Evolutionary conservation across 176 grass and related monocot genomes (phyloP), one percentile per base, ranked within the genome.

Genomic region (Musa schizocarpa): DNA sequence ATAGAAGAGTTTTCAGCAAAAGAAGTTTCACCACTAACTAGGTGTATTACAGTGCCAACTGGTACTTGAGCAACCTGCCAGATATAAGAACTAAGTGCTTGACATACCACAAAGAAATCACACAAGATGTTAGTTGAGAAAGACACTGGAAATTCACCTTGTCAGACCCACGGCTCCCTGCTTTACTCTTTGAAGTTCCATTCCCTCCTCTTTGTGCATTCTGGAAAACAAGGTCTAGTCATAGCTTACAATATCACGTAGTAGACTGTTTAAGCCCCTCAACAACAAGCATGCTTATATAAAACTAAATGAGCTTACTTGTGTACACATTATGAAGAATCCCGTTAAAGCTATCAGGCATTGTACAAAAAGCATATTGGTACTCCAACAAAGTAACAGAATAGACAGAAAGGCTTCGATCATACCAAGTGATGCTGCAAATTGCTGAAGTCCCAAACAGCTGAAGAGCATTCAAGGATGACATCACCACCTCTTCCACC

Each of bases 1-100:
- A 29, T 82, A 0, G 83, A 77, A 79, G 79, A 86, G 76, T 74
- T 82, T 84, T 82, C 73, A 8, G 78, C 66, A 52, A 84, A 29
- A 77, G 83, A 87, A 76, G 11, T 52, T 49, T 92, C 89, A 54
- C 92, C 92, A 69, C 61, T 78, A 29, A 96, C 87, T 17, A 96
- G 83, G 76, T 96, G 92, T 84, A 96, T 89, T 70, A 96, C 92
- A n/a, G 92, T 92, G 67, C 92, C 89, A 62, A 92, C 83, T 72
- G 89, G 92, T 64, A 96, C 89, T 61, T 88, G 85, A 2, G 78
- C 85, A 48, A 96, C 78, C 92, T 96, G 86, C 68, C 2, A 58
- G 50, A 81, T 24, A 82, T 1, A 76, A 27, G 12, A 63, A 69
- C 51, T 70, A 17, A 71, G 76, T 56, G 52, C 11, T 43, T 74